These are phyloP conservation scores for Epichloe sylvatica DNA, from an alignment of 2,329 filamentous ascomycete species.

Conservation along the genomic window DNA sequence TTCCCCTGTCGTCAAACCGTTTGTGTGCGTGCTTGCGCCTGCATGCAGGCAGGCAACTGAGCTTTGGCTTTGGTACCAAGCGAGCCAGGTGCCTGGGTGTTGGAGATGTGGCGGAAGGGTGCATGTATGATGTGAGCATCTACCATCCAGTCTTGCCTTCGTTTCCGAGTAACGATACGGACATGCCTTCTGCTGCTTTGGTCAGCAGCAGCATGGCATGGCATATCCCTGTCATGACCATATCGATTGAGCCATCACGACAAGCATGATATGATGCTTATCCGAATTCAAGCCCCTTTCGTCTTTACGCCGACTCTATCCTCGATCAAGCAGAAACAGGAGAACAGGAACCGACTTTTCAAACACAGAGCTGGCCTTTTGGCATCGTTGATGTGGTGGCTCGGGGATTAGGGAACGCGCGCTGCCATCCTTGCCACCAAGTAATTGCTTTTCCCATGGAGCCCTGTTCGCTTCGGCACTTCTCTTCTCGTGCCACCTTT, in stretches of 20 bases:
- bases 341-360: background rate
- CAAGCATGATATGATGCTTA: background rate
- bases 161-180: background rate
- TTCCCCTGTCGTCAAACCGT: background rate
- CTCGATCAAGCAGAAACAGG: background rate
- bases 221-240: background rate
- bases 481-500: conserved; percentile 1
- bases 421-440: conserved; percentile 3
- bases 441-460: conserved; percentile 1
- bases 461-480: background rate
- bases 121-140: background rate
- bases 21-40: background rate
- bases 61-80: background rate
- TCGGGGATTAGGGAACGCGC: background rate
- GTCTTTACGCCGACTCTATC: background rate
- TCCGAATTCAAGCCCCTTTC: background rate
- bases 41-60: background rate
- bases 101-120: background rate
- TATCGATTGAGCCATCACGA: background rate
- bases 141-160: background rate
- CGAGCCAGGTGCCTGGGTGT: background rate
- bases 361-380: background rate
- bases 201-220: background rate
- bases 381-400: background rate
- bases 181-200: background rate